These are phyloP conservation scores for Clavispora fructus DNA, from an alignment of 805 yeast species.

Conservation along the genomic window DNA sequence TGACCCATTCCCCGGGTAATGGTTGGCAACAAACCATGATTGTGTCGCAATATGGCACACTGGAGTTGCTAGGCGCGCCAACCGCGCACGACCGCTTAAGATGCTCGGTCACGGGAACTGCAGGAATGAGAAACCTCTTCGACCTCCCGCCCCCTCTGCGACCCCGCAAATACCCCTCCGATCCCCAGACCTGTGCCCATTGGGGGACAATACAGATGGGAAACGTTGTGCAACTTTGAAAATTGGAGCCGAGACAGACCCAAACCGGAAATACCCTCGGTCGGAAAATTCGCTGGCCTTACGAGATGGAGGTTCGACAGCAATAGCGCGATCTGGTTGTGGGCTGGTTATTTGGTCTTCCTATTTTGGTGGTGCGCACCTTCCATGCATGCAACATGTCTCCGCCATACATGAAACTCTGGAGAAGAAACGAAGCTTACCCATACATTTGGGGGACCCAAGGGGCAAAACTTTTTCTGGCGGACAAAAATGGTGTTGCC, in stretches of 20 bases:
- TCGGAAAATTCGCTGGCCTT: too few species aligned
- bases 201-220: too few species aligned
- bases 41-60: neutral
- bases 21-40: neutral
- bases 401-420: neutral
- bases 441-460: neutral
- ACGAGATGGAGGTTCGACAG: too few species aligned
- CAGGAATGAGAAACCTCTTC: neutral
- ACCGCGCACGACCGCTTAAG: neutral
- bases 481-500: too few species aligned
- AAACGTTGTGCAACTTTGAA: too few species aligned
- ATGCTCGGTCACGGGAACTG: neutral
- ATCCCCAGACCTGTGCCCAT: too few species aligned
- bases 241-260: too few species aligned
- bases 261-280: too few species aligned
- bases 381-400: neutral
- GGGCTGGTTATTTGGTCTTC: neutral
- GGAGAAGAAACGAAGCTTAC: neutral
- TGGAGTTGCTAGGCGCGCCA: neutral
- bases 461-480: too few species aligned
- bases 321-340: neutral
- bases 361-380: neutral
- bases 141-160: neutral
- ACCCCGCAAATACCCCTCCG: neutral
- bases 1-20: neutral